phyloP scores from a whole-genome alignment of 1,139 yeast species.

The Saccharomyces pastorianus region DNA sequence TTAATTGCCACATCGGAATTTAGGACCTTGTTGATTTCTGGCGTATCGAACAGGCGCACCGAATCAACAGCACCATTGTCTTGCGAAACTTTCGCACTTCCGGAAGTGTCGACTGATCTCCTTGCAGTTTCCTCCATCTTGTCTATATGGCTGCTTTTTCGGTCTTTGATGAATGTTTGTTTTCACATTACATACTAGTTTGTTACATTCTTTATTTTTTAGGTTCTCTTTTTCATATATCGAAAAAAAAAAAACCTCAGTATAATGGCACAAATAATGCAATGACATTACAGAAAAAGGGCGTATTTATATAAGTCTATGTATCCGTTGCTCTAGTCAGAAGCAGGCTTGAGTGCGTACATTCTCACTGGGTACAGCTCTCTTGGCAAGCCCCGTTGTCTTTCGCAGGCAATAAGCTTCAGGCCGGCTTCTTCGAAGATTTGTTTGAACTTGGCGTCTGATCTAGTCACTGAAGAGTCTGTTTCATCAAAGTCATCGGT shows the following conservation, averaged over 20 bases:
- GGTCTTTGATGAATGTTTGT: neutral
- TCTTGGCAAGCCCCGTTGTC: conserved; percentile 85
- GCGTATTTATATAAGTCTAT: neutral
- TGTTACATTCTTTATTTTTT: conserved; percentile 26
- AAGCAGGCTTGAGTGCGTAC: conserved; percentile 69
- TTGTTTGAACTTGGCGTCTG: conserved; percentile 67
- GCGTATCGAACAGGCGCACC: conserved; percentile 37
- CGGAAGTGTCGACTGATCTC: neutral
- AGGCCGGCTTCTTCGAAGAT: conserved; percentile 71
- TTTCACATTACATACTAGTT: neutral
- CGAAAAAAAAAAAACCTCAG: conserved; percentile 15
- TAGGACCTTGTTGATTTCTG: conserved; percentile 42
- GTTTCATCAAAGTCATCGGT: conserved; percentile 79
- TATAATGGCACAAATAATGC: conserved; percentile 12
- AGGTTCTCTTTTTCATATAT: conserved; percentile 24
- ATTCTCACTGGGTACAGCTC: conserved; percentile 87
- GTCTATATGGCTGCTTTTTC: neutral
- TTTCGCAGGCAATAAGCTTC: conserved; percentile 72
- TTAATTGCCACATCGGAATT: conserved; percentile 57
- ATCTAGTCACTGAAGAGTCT: conserved; percentile 85
- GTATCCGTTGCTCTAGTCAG: neutral
- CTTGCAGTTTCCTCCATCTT: neutral
- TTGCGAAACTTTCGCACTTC: neutral
- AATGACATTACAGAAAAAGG: neutral
- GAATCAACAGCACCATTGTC: conserved; percentile 20